phyloP scores from a whole-genome alignment of 2,329 filamentous ascomycete species.

The Periconia digitata region DNA sequence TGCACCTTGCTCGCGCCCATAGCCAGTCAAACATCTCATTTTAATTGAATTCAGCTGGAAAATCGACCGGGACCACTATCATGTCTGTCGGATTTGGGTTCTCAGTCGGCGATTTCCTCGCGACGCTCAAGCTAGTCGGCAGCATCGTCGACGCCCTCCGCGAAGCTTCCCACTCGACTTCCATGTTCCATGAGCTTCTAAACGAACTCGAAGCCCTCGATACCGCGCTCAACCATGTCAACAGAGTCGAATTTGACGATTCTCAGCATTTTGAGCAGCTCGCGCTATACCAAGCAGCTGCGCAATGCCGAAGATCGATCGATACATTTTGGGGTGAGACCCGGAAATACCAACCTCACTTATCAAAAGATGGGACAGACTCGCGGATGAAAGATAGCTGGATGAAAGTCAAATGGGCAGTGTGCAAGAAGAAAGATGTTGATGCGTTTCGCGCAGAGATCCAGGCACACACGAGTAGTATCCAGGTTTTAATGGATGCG shows the following conservation, averaged over 20 bases:
- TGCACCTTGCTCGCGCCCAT: too few species aligned
- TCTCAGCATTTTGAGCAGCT: too few species aligned
- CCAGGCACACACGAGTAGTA: too few species aligned
- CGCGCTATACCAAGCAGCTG: too few species aligned
- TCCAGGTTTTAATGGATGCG: too few species aligned
- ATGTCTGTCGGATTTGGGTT: slow-evolving; percentile 29
- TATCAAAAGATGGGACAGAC: slow-evolving; percentile 4
- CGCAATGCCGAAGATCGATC: too few species aligned
- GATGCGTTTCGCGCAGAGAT: slow-evolving; percentile 24
- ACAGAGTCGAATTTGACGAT: too few species aligned
- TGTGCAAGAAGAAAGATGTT: slow-evolving; percentile 29
- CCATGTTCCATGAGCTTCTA: slow-evolving; percentile 26
- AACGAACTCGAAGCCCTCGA: slow-evolving; percentile 26
- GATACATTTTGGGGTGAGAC: too few species aligned
- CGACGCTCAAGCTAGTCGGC: slow-evolving; percentile 26
- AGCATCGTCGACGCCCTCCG: slow-evolving; percentile 28
- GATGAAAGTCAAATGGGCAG: slow-evolving; percentile 27
- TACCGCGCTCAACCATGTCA: too few species aligned
- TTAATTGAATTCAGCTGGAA: too few species aligned
- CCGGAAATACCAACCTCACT: slow-evolving; percentile 19
- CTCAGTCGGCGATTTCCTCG: slow-evolving; percentile 31
- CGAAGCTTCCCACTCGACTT: slow-evolving; percentile 18
- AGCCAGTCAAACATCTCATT: too few species aligned
- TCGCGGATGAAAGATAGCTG: slow-evolving; percentile 17
- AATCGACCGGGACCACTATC: too few species aligned